A percentile compares a stretch with the other conserved stretches of the same genome.
Evolutionary conservation across 352 stramenopile species (phyloP).

Genomic region (Globisporangium rhizosaccharum): DNA sequence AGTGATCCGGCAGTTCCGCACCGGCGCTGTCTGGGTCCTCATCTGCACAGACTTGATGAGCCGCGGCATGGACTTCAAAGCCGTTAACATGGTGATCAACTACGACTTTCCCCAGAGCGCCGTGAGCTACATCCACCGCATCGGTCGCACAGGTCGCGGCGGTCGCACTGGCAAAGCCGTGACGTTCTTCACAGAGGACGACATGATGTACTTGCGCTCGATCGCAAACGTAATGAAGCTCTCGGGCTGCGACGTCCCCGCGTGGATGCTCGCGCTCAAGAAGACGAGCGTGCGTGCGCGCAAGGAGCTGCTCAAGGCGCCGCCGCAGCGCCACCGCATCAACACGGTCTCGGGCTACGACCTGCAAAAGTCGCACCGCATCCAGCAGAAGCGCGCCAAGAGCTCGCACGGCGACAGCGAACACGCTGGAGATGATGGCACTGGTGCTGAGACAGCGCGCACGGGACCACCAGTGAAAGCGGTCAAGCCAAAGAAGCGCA

Average conservation of each 20-base stretch:
- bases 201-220: constrained; percentile 92
- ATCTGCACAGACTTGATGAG: constrained; percentile 99
- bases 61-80: constrained; percentile 99
- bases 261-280: constrained; percentile 98
- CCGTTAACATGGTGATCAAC: constrained; percentile 99
- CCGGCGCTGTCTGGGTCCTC: constrained; percentile 96
- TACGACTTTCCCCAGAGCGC: constrained; percentile 97
- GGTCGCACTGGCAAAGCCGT: constrained; percentile 92
- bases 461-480: background rate
- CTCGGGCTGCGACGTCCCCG: constrained; percentile 95
- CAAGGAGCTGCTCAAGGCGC: constrained; percentile 80
- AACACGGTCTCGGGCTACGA: constrained; percentile 86
- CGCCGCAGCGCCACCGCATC: constrained; percentile 64
- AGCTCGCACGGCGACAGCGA: background rate
- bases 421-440: background rate
- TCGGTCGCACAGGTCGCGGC: constrained; percentile 93
- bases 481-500: constrained; percentile 10
- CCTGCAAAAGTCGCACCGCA: constrained; percentile 75
- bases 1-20: constrained; percentile 94
- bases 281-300: constrained; percentile 64
- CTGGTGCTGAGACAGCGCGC: background rate
- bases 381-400: constrained; percentile 23
- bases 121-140: constrained; percentile 96
- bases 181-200: constrained; percentile 97
- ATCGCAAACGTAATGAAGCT: constrained; percentile 99